Evolutionary conservation across 129 eudicot genomes (phyloP).

Genomic region (Flaveria trinervia): DNA sequence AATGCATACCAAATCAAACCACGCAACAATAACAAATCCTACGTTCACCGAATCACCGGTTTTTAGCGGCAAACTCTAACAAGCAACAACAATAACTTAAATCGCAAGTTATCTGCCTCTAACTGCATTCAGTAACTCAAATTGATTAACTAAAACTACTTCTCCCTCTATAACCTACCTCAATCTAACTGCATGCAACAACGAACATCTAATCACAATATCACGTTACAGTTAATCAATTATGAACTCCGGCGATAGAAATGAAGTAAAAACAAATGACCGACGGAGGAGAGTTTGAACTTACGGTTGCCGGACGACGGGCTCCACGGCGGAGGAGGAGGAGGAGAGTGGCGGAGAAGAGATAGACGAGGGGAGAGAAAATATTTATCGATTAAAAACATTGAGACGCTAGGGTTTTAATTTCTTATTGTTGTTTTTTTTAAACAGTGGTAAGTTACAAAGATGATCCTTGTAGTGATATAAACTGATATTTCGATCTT

Average conservation of each 20-base stretch:
- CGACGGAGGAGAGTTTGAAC: constrained; percentile 9
- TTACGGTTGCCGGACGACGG: constrained; percentile 31
- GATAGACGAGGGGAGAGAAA: constrained; percentile 34
- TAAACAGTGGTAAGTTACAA: constrained; percentile 11
- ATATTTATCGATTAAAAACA: constrained; percentile 37
- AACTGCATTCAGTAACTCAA: constrained; percentile 15
- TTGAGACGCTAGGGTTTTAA: constrained; percentile 34
- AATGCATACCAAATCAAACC: constrained; percentile 8
- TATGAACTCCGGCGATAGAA: neutral
- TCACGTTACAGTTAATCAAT: neutral
- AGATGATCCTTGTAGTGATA: neutral
- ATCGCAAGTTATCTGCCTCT: neutral
- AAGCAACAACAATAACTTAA: neutral
- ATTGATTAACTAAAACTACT: neutral
- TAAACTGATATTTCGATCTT: neutral
- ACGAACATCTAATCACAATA: neutral
- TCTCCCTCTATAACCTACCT: neutral
- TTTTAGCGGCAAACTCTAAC: constrained; percentile 8
- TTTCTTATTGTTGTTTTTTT: constrained; percentile 20
- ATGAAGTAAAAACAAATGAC: neutral
- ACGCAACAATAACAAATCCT: neutral
- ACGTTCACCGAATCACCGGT: neutral
- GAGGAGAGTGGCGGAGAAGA: constrained; percentile 38
- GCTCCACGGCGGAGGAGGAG: constrained; percentile 14
- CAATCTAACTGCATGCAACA: neutral